Percentiles rank a stretch among this genome's conserved stretches.
Conservation (phyloP, 2,329 filamentous ascomycete species). For the Paecilomyces sp. region DNA sequence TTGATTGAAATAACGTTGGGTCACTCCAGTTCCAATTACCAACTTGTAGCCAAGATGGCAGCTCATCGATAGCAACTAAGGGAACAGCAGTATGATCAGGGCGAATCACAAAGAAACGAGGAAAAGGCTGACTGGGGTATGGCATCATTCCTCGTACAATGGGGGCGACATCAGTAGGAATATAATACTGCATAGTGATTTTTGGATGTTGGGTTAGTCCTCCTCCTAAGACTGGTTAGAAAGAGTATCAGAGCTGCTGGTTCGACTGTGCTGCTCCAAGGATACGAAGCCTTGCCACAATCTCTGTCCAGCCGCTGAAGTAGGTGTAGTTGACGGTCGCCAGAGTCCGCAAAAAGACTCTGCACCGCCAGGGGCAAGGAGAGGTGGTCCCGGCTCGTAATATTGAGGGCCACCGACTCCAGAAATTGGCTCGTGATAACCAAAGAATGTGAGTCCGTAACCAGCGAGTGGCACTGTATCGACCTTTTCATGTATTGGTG, state of each 20-base stretch:
- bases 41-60: slow-evolving; percentile 30
- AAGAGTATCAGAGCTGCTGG: neutral
- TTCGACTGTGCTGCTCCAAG: neutral
- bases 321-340: neutral
- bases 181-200: neutral
- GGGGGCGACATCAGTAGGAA: neutral
- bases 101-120: slow-evolving; percentile 33
- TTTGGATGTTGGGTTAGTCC: neutral
- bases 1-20: slow-evolving; percentile 8
- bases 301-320: neutral
- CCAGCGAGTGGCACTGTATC: neutral
- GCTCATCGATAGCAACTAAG: slow-evolving; percentile 37
- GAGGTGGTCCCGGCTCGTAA: neutral
- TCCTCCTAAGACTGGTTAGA: neutral
- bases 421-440: neutral
- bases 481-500: neutral
- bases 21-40: slow-evolving; percentile 16
- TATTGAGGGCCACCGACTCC: neutral
- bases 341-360: neutral
- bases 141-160: neutral
- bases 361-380: neutral
- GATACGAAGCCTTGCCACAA: neutral
- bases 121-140: slow-evolving; percentile 14
- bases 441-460: neutral
- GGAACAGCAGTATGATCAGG: slow-evolving; percentile 28